These are phyloP conservation scores for Mycena sp. DNA, from an alignment of 1,284 basidiomycete genomes.

Conservation along the genomic window DNA sequence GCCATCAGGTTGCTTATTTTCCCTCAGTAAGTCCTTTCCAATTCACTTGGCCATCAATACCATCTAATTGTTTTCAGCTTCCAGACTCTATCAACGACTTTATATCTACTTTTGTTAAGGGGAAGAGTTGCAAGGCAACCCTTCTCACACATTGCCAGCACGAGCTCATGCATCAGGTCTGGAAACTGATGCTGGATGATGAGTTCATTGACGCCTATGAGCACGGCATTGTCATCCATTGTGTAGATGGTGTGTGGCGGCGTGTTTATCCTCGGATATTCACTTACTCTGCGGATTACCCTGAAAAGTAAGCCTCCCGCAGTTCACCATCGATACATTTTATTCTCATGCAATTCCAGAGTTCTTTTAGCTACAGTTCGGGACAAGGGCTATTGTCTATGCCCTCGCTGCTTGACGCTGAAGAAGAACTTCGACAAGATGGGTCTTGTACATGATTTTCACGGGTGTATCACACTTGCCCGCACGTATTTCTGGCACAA, in stretches of 20 bases:
- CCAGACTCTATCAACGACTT: constrained; percentile 29
- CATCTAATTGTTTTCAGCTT: constrained; percentile 20
- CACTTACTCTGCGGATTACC: constrained; percentile 46
- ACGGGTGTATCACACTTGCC: too few relatives aligned
- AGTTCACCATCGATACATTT: too few relatives aligned
- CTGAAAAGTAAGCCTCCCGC: too few relatives aligned
- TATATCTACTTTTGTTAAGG: neutral
- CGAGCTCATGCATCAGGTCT: constrained; percentile 45
- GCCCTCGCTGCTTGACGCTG: too few relatives aligned
- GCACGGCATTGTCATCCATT: constrained; percentile 41
- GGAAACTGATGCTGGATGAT: constrained; percentile 39
- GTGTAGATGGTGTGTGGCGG: constrained; percentile 37
- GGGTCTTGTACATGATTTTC: too few relatives aligned
- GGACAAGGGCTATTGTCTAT: too few relatives aligned
- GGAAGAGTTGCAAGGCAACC: constrained; percentile 16
- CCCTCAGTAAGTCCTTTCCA: neutral
- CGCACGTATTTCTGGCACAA: too few relatives aligned
- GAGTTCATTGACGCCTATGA: constrained; percentile 43
- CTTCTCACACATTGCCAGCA: constrained; percentile 38
- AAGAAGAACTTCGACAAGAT: too few relatives aligned
- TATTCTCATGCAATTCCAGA: too few relatives aligned
- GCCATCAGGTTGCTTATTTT: too few relatives aligned
- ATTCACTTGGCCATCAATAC: too few relatives aligned
- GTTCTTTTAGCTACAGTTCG: too few relatives aligned
- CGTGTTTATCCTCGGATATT: constrained; percentile 41